Evolutionary conservation across 106 monocot genomes (phyloP).

Genomic region (Dendrobium chrysotoxum): DNA sequence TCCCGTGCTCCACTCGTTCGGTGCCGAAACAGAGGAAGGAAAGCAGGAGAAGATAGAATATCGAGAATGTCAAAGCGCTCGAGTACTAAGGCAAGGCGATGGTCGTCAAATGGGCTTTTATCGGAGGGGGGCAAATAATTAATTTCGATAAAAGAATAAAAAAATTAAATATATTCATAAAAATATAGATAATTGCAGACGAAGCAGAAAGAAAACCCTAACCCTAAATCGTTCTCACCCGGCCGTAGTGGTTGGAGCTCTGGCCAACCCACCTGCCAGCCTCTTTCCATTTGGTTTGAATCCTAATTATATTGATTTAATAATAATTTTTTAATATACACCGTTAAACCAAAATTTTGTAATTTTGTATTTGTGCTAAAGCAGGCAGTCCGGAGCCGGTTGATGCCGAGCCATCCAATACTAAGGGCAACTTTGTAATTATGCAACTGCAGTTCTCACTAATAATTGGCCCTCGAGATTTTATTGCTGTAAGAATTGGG

Average conservation of each 20-base stretch:
- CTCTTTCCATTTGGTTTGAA: constrained; percentile 3
- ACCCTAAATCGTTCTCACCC: constrained; percentile 5
- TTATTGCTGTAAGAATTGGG: neutral
- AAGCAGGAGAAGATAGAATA: neutral
- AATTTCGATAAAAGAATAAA: neutral
- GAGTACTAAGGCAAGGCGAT: neutral
- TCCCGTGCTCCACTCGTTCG: neutral
- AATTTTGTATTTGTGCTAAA: neutral
- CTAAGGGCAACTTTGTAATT: neutral
- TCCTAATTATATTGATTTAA: neutral
- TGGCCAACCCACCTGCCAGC: neutral
- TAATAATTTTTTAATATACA: neutral
- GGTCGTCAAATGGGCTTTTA: constrained; percentile 2
- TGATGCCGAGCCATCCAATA: neutral
- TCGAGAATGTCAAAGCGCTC: neutral
- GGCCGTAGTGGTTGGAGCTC: constrained; percentile 55
- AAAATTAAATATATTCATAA: neutral
- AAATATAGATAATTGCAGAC: neutral
- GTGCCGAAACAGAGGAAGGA: neutral
- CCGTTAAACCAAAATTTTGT: neutral
- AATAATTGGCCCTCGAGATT: neutral
- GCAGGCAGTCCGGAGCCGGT: neutral
- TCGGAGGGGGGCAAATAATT: neutral
- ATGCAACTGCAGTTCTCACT: neutral
- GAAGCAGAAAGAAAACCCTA: neutral